Conservation (phyloP, 192 early-diverging fungal genomes). For the Coemansia sp. region DNA sequence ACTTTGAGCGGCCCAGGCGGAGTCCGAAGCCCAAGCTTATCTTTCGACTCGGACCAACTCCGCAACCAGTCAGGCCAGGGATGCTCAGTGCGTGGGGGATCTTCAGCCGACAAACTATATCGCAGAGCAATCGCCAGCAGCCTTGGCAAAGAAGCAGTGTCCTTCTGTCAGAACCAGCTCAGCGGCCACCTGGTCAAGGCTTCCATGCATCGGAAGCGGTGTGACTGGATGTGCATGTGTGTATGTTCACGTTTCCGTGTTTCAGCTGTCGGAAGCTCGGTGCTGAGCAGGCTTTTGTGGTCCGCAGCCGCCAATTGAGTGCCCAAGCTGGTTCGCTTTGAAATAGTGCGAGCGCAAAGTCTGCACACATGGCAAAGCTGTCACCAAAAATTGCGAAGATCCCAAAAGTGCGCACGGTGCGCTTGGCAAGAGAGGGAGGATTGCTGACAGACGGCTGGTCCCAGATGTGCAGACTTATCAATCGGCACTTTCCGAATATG, state of each 20-base stretch:
- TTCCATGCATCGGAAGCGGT: neutral
- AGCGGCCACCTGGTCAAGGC: neutral
- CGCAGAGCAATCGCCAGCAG: neutral
- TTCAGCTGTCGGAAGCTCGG: neutral
- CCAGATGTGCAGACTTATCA: conserved; percentile 4
- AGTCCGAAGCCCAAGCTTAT: neutral
- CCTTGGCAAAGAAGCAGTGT: neutral
- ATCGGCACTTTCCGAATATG: neutral
- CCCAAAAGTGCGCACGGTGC: neutral
- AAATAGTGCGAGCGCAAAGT: neutral
- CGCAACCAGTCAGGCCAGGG: neutral
- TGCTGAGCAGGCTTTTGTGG: neutral
- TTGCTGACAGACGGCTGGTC: conserved; percentile 1
- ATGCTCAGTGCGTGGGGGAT: neutral
- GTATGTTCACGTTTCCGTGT: neutral
- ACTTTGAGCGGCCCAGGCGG: neutral
- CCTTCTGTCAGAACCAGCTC: neutral
- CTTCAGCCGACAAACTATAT: neutral
- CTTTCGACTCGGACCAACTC: neutral
- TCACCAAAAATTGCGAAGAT: neutral
- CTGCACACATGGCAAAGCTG: neutral
- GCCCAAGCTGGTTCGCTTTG: neutral
- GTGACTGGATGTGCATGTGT: neutral
- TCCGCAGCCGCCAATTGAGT: neutral
- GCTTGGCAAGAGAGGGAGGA: conserved; percentile 7